Evolutionary conservation across 208 protist species (phyloP).

Genomic region (Strigomonas culicis): DNA sequence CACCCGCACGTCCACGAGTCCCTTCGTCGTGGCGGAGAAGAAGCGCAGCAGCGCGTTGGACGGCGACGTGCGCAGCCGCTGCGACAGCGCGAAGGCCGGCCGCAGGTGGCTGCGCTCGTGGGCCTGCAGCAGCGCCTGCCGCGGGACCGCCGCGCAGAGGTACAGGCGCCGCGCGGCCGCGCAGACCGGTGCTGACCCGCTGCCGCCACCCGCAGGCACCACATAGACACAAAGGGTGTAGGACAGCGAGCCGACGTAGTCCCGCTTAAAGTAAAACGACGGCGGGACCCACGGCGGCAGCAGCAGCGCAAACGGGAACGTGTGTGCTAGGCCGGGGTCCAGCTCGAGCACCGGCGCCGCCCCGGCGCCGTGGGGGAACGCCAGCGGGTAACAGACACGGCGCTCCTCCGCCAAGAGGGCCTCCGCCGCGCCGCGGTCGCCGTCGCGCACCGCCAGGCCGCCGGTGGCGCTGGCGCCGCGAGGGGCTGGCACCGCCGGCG

Average conservation of each 20-base stretch:
- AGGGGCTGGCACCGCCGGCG: not conserved
- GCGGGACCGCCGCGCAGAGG: constrained; percentile 7
- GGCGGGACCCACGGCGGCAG: constrained; percentile 37
- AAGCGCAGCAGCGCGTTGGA: constrained; percentile 11
- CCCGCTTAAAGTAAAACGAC: constrained; percentile 24
- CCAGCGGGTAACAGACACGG: not conserved
- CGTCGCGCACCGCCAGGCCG: not conserved
- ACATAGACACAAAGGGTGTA: constrained; percentile 19
- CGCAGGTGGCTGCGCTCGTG: constrained; percentile 21
- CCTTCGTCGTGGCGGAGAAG: constrained; percentile 14
- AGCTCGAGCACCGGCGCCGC: constrained; percentile 7
- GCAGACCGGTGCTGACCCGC: not conserved
- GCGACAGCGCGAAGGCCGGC: constrained; percentile 19
- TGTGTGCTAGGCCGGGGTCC: constrained; percentile 7
- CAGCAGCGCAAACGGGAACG: constrained; percentile 19
- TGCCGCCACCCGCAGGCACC: not conserved
- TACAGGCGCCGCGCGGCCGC: not conserved
- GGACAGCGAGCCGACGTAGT: constrained; percentile 11
- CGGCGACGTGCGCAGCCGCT: constrained; percentile 20
- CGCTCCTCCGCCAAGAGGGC: not conserved
- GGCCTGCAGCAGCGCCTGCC: constrained; percentile 28
- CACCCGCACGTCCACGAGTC: constrained; percentile 5
- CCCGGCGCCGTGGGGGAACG: not conserved
- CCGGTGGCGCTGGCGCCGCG: not conserved
- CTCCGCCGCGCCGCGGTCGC: not conserved